Evolutionary conservation across 805 yeast species (phyloP).

Genomic region (Blastobotrys americana): DNA sequence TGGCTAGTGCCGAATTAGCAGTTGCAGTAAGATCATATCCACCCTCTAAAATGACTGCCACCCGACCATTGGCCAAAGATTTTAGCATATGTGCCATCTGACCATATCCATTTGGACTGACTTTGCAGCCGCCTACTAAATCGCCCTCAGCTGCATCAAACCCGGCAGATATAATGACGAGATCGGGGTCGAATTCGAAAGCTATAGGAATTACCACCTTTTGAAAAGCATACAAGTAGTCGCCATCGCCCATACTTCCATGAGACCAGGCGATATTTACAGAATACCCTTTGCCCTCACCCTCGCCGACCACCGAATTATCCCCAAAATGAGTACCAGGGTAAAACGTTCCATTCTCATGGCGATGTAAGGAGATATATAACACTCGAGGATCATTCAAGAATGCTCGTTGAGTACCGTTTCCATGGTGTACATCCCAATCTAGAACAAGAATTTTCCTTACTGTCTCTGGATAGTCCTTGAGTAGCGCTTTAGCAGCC

Average conservation of each 20-base stretch:
- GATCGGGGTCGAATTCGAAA: slow-evolving; percentile 83
- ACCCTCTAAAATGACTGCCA: slow-evolving; percentile 90
- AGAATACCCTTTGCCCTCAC: slow-evolving; percentile 77
- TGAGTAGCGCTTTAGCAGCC: slow-evolving; percentile 80
- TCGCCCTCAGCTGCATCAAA: slow-evolving; percentile 99
- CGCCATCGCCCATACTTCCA: slow-evolving; percentile 92
- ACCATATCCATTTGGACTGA: slow-evolving; percentile 92
- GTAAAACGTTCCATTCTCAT: slow-evolving; percentile 84
- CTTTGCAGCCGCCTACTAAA: slow-evolving; percentile 92
- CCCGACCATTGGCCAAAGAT: slow-evolving; percentile 77
- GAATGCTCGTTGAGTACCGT: slow-evolving; percentile 94
- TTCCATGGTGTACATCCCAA: slow-evolving; percentile 99
- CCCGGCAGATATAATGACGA: slow-evolving; percentile 89
- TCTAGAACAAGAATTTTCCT: slow-evolving; percentile 77
- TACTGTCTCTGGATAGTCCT: slow-evolving; percentile 80
- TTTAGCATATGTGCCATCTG: slow-evolving; percentile 92
- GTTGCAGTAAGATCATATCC: slow-evolving; percentile 93
- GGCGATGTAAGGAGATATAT: slow-evolving; percentile 86
- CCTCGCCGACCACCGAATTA: slow-evolving; percentile 75
- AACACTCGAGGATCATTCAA: slow-evolving; percentile 82
- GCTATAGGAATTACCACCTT: slow-evolving; percentile 83
- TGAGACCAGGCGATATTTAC: slow-evolving; percentile 92
- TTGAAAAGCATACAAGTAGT: slow-evolving; percentile 85
- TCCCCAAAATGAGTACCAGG: slow-evolving; percentile 91
- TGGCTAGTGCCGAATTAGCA: slow-evolving; percentile 83